These are phyloP conservation scores for Rhododendron molle DNA, from an alignment of 148 eudicot species.

Conservation along the genomic window DNA sequence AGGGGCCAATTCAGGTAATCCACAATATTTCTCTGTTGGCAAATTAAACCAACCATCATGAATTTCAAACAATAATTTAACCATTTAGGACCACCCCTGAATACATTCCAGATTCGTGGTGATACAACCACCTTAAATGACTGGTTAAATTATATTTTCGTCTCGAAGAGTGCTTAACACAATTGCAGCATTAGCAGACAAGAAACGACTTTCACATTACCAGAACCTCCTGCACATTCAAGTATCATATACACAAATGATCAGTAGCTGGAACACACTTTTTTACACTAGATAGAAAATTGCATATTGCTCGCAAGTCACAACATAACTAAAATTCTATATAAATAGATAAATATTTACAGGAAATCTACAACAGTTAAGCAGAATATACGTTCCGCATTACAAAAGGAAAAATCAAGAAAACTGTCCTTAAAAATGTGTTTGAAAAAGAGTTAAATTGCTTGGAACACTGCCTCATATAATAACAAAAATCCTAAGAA, in stretches of 20 bases:
- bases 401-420: neutral
- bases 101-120: neutral
- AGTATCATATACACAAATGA: neutral
- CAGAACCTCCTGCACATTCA: neutral
- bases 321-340: neutral
- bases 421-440: neutral
- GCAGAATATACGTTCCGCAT: neutral
- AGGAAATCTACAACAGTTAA: neutral
- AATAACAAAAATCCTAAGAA: neutral
- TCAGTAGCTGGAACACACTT: neutral
- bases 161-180: neutral
- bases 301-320: neutral
- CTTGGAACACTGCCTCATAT: neutral
- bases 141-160: neutral
- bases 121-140: neutral
- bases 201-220: neutral
- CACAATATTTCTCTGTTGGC: neutral
- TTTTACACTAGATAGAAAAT: neutral
- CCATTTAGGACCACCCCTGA: neutral
- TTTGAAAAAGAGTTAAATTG: neutral
- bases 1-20: neutral
- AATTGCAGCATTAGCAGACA: neutral
- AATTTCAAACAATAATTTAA: neutral
- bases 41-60: neutral
- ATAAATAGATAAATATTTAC: neutral